Conservation (phyloP, 257 asterid genomes). For the Penstemon davidsonii region DNA sequence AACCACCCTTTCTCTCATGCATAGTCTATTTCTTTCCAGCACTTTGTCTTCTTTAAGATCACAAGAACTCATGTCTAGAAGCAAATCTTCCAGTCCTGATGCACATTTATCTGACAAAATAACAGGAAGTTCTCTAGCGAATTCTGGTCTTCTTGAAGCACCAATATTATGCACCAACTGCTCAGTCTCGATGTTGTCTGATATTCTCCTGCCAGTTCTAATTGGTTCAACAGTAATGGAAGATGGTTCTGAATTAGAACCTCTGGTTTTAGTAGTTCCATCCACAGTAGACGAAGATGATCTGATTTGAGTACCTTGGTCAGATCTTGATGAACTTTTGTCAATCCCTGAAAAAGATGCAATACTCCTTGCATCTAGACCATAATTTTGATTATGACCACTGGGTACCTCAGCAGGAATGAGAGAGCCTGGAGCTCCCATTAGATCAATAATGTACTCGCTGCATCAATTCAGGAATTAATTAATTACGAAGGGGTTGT, state of each 20-base stretch:
- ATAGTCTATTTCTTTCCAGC: conserved; percentile 35
- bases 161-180: conserved; percentile 40
- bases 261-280: conserved; percentile 29
- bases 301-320: conserved; percentile 33
- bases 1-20: conserved; percentile 34
- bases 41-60: conserved; percentile 36
- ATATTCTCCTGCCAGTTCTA: conserved; percentile 31
- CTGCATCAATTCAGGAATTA: conserved; percentile 51
- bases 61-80: conserved; percentile 31
- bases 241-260: conserved; percentile 41
- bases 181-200: conserved; percentile 33
- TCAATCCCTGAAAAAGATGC: conserved; percentile 36
- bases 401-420: conserved; percentile 87
- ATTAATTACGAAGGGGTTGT: conserved; percentile 5
- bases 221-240: conserved; percentile 33
- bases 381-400: conserved; percentile 57
- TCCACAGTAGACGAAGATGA: conserved; percentile 36
- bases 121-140: conserved; percentile 37
- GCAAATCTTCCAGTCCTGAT: conserved; percentile 32
- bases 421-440: conserved; percentile 99
- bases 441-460: conserved; percentile 92
- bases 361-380: conserved; percentile 50
- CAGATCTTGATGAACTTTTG: conserved; percentile 34
- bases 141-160: conserved; percentile 33
- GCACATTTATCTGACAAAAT: conserved; percentile 37